These are phyloP conservation scores for Stereocaulon alpinum DNA, from an alignment of 495 filamentous ascomycete genomes.

Conservation along the genomic window DNA sequence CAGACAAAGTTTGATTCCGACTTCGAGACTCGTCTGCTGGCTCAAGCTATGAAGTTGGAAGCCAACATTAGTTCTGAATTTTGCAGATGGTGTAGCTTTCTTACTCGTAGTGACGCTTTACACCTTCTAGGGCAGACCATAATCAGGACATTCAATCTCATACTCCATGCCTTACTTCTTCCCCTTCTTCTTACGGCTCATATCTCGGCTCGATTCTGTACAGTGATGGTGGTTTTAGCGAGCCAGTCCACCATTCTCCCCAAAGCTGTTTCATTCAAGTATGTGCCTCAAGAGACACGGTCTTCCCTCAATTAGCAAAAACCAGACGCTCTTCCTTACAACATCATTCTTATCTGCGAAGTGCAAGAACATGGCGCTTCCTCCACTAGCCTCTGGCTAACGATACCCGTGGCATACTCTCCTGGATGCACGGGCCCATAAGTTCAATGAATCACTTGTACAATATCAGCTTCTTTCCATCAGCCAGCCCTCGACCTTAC, in stretches of 20 bases:
- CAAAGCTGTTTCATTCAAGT: constrained; percentile 52
- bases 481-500: background rate
- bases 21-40: no score
- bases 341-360: constrained; percentile 50
- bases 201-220: constrained; percentile 47
- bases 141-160: constrained; percentile 51
- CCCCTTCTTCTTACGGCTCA: constrained; percentile 43
- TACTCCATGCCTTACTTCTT: constrained; percentile 47
- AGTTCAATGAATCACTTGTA: constrained; percentile 29
- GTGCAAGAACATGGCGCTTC: constrained; percentile 49
- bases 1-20: no score
- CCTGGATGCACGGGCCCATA: constrained; percentile 39
- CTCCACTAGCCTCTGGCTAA: constrained; percentile 35
- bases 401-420: constrained; percentile 33
- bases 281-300: background rate
- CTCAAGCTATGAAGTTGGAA: no score
- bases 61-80: no score
- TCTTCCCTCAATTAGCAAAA: background rate
- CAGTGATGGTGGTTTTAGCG: constrained; percentile 38
- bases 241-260: constrained; percentile 48
- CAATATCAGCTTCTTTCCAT: constrained; percentile 39
- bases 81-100: constrained; percentile 45
- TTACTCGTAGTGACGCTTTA: constrained; percentile 48
- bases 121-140: constrained; percentile 42
- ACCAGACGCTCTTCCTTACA: constrained; percentile 53